phyloP scores from a whole-genome alignment of 2,329 filamentous ascomycete genomes.

The Beauveria scarabaeidicola region DNA sequence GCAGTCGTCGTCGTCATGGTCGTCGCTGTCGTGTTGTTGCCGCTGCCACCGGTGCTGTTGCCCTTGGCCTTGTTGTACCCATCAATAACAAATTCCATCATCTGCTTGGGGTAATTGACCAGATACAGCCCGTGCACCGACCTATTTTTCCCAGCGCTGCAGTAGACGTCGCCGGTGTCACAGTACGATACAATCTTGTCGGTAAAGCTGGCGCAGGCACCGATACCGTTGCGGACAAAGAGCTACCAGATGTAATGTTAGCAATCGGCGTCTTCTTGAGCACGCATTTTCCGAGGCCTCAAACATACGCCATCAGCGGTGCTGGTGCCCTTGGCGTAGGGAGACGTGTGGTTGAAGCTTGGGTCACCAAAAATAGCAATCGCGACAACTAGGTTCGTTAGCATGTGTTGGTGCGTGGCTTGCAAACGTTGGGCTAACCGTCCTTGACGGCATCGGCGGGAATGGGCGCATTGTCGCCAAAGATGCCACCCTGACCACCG shows the following conservation, averaged over 20 bases:
- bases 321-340: conserved; percentile 30
- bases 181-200: conserved; percentile 32
- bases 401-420: not conserved
- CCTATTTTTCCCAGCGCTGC: conserved; percentile 23
- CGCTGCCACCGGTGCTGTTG: conserved; percentile 5
- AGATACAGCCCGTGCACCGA: conserved; percentile 29
- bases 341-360: conserved; percentile 26
- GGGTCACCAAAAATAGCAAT: conserved; percentile 34
- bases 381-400: conserved; percentile 28
- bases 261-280: not conserved
- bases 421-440: conserved; percentile 20
- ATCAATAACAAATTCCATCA: conserved; percentile 27
- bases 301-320: conserved; percentile 28
- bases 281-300: no score
- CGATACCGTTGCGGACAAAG: conserved; percentile 27
- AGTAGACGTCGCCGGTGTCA: conserved; percentile 34
- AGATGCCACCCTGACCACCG: conserved; percentile 23
- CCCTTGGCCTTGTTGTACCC: conserved; percentile 19
- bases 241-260: conserved; percentile 19
- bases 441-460: conserved; percentile 21
- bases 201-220: conserved; percentile 27
- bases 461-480: conserved; percentile 21
- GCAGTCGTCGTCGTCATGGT: conserved; percentile 3
- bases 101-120: conserved; percentile 24
- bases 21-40: conserved; percentile 8